Conservation (phyloP, 129 eudicot species). For the Escallonia rubra region DNA sequence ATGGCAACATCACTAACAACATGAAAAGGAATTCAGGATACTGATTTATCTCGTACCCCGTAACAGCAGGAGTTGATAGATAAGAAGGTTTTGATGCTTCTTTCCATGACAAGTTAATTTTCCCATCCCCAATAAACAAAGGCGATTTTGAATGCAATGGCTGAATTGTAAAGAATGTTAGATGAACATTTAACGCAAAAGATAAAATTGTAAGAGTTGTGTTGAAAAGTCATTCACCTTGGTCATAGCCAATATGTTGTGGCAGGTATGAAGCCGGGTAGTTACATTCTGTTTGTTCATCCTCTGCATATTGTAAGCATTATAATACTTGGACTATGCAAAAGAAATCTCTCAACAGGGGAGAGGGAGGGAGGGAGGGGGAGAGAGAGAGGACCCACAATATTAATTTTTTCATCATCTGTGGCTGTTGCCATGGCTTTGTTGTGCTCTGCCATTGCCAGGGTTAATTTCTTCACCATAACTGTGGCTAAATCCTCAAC, state of each 20-base stretch:
- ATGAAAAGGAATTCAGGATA: not conserved
- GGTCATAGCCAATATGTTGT: slow-evolving; percentile 56
- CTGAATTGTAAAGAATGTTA: slow-evolving; percentile 21
- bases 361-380: not conserved
- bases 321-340: not conserved
- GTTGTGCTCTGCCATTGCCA: slow-evolving; percentile 72
- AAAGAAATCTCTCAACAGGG: not conserved
- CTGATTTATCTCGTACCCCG: slow-evolving; percentile 33
- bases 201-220: not conserved
- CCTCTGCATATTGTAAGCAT: slow-evolving; percentile 36
- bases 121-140: slow-evolving; percentile 57
- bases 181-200: not conserved
- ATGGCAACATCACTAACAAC: not conserved
- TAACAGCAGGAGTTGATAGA: slow-evolving; percentile 32
- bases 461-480: slow-evolving; percentile 60
- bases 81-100: slow-evolving; percentile 41
- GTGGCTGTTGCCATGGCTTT: slow-evolving; percentile 64
- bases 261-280: slow-evolving; percentile 46
- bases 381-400: slow-evolving; percentile 30
- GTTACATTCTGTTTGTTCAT: slow-evolving; percentile 55
- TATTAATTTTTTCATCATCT: slow-evolving; percentile 47
- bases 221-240: slow-evolving; percentile 25
- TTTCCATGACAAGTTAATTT: slow-evolving; percentile 66
- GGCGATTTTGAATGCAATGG: slow-evolving; percentile 66
- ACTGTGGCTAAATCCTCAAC: slow-evolving; percentile 58